Percentiles rank a stretch among this genome's conserved stretches.
Evolutionary conservation across 2,329 filamentous ascomycete species (phyloP).

Genomic region (Zelopaecilomyces penicillatus): DNA sequence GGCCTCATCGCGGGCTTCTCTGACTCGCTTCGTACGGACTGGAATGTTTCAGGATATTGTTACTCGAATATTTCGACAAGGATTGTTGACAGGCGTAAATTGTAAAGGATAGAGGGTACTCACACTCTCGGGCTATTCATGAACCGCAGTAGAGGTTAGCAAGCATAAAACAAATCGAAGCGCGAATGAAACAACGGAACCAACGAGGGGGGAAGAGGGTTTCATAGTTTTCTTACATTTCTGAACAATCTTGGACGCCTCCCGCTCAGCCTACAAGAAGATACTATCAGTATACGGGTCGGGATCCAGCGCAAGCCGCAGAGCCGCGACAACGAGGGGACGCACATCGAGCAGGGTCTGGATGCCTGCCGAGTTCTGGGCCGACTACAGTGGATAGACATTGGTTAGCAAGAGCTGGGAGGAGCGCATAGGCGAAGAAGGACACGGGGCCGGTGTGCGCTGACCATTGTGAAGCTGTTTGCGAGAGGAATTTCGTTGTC

Average conservation of each 20-base stretch:
- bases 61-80: neutral
- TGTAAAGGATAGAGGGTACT: constrained; percentile 20
- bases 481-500: too few relatives aligned
- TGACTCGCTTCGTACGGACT: constrained; percentile 87
- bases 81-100: neutral
- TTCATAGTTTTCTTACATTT: constrained; percentile 55
- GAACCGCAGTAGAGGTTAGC: too few relatives aligned
- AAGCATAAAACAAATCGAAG: constrained; percentile 7
- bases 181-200: neutral
- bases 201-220: constrained; percentile 3
- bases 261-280: constrained; percentile 77
- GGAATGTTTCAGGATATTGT: neutral
- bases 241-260: constrained; percentile 98
- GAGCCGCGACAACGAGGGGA: constrained; percentile 3
- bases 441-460: neutral
- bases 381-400: constrained; percentile 54
- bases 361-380: constrained; percentile 96
- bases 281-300: constrained; percentile 2
- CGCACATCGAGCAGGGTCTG: constrained; percentile 97
- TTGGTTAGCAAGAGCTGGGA: neutral
- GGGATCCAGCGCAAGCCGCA: neutral
- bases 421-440: too few relatives aligned
- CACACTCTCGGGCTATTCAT: constrained; percentile 76
- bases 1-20: constrained; percentile 90
- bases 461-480: neutral